Base-by-base conservation (phyloP, 164 flowering plant species). In the Vitis rotundifolia region DNA sequence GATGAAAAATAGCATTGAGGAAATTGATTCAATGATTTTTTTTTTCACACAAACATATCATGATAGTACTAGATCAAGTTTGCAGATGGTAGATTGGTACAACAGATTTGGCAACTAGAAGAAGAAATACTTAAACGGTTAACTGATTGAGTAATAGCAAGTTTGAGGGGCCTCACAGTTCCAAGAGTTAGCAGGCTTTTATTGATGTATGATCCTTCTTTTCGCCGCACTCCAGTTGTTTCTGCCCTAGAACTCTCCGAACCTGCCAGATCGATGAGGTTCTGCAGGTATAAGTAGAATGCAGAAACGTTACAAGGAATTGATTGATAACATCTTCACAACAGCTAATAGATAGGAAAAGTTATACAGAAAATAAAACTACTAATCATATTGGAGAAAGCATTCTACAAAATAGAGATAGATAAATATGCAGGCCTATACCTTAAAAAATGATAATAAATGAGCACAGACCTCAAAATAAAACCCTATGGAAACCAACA, bases 191-290 rank as follows among this genome's bases (percentile, higher is more conserved):
- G 86, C 68, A 95, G 79, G 77, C 99, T 95, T 84, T 95, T 95
- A 71, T 95, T 95, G 47, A 95, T 95, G 77, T 89, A 95, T 53
- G 99, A 87, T 75, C 99, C 99, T 84, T 95, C 99, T 78, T 91
- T 95, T 64, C 95, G 79, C 51, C 99, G 86, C 63, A 91, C 75
- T 67, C 98, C 98, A 82, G 88, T 89, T 22, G 99, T 93, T 90
- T 90, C 99, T 66, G 86, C 98, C 84, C 77, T 93, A 59, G 99
- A 93, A 83, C 99, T 95, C 85, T 95, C 99, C 66, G 97, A 93
- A 88, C 98, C 99, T 85, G 99, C 99, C 89, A 95, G 95, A 87
- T 95, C 99, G 86, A 93, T 91, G 83, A 95, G 97, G 92, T 95
- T 89, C 99, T 93, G 98, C 99, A 90, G 66, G 77, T 78, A 88